Percentiles rank a stretch among this genome's conserved stretches.
phyloP scores from a whole-genome alignment of 129 eudicot genomes.

The Oenanthe sinensis region DNA sequence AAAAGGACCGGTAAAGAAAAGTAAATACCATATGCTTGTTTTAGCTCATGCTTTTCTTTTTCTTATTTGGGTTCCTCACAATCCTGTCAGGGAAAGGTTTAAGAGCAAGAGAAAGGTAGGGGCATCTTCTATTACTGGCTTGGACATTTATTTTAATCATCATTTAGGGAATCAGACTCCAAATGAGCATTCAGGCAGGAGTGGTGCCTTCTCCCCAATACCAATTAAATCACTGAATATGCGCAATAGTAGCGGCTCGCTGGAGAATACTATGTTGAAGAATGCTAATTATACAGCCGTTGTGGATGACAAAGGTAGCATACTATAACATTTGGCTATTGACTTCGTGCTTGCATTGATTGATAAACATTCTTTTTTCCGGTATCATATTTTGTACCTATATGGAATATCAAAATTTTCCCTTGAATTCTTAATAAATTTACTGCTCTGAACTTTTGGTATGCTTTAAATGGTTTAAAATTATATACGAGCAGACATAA shows the following conservation, averaged over 20 bases:
- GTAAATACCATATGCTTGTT: conserved; percentile 5
- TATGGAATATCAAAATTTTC: not conserved
- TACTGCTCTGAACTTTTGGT: not conserved
- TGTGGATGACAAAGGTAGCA: conserved; percentile 50
- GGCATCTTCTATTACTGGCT: conserved; percentile 29
- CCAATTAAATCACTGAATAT: conserved; percentile 56
- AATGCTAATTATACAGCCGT: conserved; percentile 29
- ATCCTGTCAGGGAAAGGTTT: conserved; percentile 84
- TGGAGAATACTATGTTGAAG: conserved; percentile 22
- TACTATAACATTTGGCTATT: not conserved
- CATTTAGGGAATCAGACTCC: conserved; percentile 39
- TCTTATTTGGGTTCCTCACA: conserved; percentile 30
- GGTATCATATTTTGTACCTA: not conserved
- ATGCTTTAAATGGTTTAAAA: not conserved
- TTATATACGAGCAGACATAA: not conserved
- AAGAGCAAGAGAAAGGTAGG: conserved; percentile 79
- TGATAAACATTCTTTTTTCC: not conserved
- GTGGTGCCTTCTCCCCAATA: conserved; percentile 42
- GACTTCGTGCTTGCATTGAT: not conserved
- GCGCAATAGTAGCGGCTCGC: conserved; percentile 47
- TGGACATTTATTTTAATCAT: conserved; percentile 47
- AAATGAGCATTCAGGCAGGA: conserved; percentile 38
- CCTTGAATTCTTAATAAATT: not conserved
- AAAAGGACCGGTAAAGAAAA: conserved; percentile 58
- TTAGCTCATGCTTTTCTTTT: conserved; percentile 10